Conservation (phyloP, 805 yeast species). For the Saturnispora galanensis region DNA sequence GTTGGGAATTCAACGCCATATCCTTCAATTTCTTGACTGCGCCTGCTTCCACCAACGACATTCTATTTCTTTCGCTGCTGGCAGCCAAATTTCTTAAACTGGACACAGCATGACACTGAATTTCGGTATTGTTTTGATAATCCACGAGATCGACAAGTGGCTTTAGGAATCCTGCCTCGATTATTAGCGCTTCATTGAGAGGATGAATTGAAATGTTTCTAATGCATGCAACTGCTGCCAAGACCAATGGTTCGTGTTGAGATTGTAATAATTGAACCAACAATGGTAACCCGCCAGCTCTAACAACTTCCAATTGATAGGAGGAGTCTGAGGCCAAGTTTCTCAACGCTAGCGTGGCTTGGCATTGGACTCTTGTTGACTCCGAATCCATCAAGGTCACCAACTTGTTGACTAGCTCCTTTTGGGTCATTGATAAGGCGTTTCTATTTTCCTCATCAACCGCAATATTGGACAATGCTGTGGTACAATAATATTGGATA, state of each 20-base stretch:
- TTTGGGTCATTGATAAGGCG: conserved; percentile 83
- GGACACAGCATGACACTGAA: conserved; percentile 96
- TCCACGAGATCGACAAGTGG: conserved; percentile 82
- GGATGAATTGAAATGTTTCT: conserved; percentile 97
- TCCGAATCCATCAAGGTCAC: conserved; percentile 89
- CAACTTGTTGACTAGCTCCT: conserved; percentile 77
- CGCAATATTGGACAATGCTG: conserved; percentile 93
- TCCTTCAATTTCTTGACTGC: conserved; percentile 91
- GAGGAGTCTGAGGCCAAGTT: conserved; percentile 93
- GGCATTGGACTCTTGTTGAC: conserved; percentile 93
- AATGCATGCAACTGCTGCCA: conserved; percentile 97
- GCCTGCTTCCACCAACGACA: conserved; percentile 87
- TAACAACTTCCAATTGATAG: conserved; percentile 90
- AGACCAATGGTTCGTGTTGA: conserved; percentile 79
- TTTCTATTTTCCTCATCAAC: conserved; percentile 90
- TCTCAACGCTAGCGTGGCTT: conserved; percentile 92
- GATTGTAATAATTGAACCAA: conserved; percentile 84
- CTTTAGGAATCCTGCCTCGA: conserved; percentile 91
- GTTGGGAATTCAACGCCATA: conserved; percentile 75
- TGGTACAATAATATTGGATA: conserved; percentile 96
- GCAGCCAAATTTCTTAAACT: conserved; percentile 95
- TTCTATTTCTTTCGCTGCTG: conserved; percentile 82
- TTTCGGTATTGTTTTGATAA: conserved; percentile 84
- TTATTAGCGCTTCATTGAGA: conserved; percentile 86
- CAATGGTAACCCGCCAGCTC: conserved; percentile 92